Percentiles rank a stretch among this genome's conserved stretches.
phyloP scores from a whole-genome alignment of 768 basidiomycete genomes.

The Pisolithus orientalis region DNA sequence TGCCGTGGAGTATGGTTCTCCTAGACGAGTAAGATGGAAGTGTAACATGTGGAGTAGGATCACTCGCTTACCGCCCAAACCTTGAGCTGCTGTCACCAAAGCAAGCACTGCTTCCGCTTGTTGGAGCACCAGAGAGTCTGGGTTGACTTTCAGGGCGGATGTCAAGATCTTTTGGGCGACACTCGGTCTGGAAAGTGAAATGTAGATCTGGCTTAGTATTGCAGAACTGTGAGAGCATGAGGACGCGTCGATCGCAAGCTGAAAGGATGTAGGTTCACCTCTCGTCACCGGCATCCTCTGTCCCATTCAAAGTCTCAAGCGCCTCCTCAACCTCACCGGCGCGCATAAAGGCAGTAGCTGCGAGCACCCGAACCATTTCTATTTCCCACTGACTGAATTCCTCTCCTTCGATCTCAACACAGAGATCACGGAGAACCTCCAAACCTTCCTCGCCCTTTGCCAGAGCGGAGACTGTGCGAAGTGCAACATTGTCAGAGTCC shows the following conservation, averaged over 20 bases:
- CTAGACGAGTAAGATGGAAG: slow-evolving; percentile 4
- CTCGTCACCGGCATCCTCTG: slow-evolving; percentile 75
- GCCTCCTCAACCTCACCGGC: slow-evolving; percentile 91
- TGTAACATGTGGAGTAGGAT: slow-evolving; percentile 20
- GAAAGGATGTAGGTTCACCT: slow-evolving; percentile 49
- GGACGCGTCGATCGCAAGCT: background rate
- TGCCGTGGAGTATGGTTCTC: slow-evolving; percentile 33
- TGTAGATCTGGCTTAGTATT: slow-evolving; percentile 77
- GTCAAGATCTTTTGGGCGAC: slow-evolving; percentile 84
- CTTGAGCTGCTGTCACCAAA: slow-evolving; percentile 68
- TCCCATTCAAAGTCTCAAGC: slow-evolving; percentile 73
- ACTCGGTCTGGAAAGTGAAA: slow-evolving; percentile 85
- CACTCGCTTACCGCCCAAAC: slow-evolving; percentile 33
- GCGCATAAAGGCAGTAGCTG: slow-evolving; percentile 80
- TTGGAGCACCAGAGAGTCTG: slow-evolving; percentile 86
- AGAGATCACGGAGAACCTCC: slow-evolving; percentile 79
- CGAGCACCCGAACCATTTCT: slow-evolving; percentile 68
- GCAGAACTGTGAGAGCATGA: slow-evolving; percentile 52
- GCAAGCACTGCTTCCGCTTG: slow-evolving; percentile 82
- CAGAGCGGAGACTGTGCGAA: slow-evolving; percentile 67
- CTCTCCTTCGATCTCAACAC: slow-evolving; percentile 81
- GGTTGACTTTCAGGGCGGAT: slow-evolving; percentile 77
- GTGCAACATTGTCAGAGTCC: slow-evolving; percentile 55
- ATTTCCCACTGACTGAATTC: slow-evolving; percentile 64
- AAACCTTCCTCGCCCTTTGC: slow-evolving; percentile 60